phyloP scores from a whole-genome alignment of 495 filamentous ascomycete species.

The Poronia punctata region DNA sequence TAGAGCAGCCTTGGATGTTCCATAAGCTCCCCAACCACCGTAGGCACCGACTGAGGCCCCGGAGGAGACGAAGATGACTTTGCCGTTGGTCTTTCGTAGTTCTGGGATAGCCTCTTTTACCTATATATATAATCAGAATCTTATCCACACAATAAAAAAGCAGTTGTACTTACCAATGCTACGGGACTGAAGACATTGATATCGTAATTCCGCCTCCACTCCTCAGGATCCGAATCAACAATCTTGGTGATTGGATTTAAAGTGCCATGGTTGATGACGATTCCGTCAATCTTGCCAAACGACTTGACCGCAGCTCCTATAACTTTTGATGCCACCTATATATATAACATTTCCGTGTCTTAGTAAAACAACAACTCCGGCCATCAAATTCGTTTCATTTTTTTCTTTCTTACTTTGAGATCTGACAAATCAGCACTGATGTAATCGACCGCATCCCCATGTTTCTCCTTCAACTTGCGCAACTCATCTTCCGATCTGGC shows the following conservation, averaged over 20 bases:
- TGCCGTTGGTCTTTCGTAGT: conserved; percentile 61
- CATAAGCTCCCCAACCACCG: conserved; percentile 71
- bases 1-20: conserved; percentile 79
- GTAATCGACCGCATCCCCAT: conserved; percentile 60
- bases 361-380: conserved; percentile 2
- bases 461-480: conserved; percentile 56
- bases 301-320: conserved; percentile 54
- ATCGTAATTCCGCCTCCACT: conserved; percentile 73
- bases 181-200: conserved; percentile 78
- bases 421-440: conserved; percentile 73
- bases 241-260: conserved; percentile 72
- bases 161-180: conserved; percentile 53
- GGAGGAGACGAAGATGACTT: conserved; percentile 67
- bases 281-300: conserved; percentile 69
- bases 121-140: conserved; percentile 35
- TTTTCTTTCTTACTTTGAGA: conserved; percentile 36
- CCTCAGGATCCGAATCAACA: conserved; percentile 52
- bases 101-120: conserved; percentile 65
- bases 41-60: conserved; percentile 66
- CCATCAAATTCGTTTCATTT: neutral
- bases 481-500: conserved; percentile 64
- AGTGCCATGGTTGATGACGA: conserved; percentile 84
- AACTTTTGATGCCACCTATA: conserved; percentile 50
- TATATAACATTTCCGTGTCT: neutral
- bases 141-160: neutral